Conservation (phyloP, 805 yeast genomes). For the Metschnikowia noctiluminum region DNA sequence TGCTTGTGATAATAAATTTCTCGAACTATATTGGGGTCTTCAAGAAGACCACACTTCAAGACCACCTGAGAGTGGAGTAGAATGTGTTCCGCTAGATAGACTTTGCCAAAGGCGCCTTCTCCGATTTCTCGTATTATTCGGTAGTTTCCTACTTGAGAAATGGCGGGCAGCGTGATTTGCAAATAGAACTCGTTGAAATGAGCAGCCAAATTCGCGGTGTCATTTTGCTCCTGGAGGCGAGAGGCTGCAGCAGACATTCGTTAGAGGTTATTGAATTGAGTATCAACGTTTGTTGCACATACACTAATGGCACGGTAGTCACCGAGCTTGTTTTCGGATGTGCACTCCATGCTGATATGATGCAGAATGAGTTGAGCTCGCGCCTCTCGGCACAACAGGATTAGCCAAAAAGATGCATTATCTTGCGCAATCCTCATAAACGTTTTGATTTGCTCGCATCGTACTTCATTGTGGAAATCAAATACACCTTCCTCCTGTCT, state of each 20-base stretch:
- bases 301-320: not conserved
- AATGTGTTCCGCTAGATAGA: constrained; percentile 77
- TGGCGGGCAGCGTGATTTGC: constrained; percentile 42
- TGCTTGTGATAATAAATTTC: constrained; percentile 88
- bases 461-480: no score
- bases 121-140: constrained; percentile 72
- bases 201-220: constrained; percentile 54
- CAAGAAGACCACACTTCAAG: constrained; percentile 71
- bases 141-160: constrained; percentile 78
- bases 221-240: constrained; percentile 33
- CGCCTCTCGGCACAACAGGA: not conserved
- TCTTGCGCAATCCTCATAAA: no score
- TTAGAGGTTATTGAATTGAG: not conserved
- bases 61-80: constrained; percentile 74
- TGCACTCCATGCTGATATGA: constrained; percentile 4
- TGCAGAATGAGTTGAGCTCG: not conserved
- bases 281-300: not conserved
- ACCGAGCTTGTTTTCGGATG: constrained; percentile 1
- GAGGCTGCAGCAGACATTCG: constrained; percentile 15
- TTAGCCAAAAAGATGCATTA: no score
- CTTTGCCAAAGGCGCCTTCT: constrained; percentile 91
- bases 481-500: no score
- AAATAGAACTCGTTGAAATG: constrained; percentile 59
- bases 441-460: no score
- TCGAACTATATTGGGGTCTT: constrained; percentile 82